phyloP scores from a whole-genome alignment of 345 rosid species.

The Eucalyptus tenuipes region DNA sequence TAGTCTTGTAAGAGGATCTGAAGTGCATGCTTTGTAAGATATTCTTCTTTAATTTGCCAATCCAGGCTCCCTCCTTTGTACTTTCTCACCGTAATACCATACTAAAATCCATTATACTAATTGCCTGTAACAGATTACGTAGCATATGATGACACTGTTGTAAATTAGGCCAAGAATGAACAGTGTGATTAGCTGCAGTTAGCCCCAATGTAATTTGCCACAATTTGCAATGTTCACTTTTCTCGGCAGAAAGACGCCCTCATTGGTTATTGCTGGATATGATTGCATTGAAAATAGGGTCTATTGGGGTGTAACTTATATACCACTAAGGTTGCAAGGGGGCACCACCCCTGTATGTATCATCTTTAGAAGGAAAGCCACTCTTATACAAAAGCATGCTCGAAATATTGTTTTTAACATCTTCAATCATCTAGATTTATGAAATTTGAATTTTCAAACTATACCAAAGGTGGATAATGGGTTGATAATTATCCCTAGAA shows the following conservation, averaged over 20 bases:
- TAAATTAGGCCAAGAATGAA: neutral
- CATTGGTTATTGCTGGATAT: neutral
- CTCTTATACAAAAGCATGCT: neutral
- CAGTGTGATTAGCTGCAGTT: neutral
- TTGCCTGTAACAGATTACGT: neutral
- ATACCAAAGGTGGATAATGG: neutral
- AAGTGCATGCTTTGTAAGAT: neutral
- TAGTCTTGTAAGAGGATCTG: neutral
- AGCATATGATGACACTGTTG: neutral
- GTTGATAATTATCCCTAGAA: neutral
- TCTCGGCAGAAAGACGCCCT: neutral
- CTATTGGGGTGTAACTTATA: neutral
- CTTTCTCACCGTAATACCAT: neutral
- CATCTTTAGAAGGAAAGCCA: neutral
- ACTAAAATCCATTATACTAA: neutral
- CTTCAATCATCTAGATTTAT: neutral
- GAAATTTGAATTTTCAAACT: neutral
- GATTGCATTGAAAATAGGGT: neutral
- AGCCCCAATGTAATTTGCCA: neutral
- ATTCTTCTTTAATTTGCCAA: neutral
- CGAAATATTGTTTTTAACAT: neutral
- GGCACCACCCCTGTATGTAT: neutral
- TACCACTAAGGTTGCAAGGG: neutral
- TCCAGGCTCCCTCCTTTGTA: neutral
- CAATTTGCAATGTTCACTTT: neutral